A percentile compares a stretch with the other conserved stretches of the same genome.
These are phyloP conservation scores for Fusarium agapanthi DNA, from an alignment of 2,329 filamentous ascomycete genomes.

Conservation along the genomic window DNA sequence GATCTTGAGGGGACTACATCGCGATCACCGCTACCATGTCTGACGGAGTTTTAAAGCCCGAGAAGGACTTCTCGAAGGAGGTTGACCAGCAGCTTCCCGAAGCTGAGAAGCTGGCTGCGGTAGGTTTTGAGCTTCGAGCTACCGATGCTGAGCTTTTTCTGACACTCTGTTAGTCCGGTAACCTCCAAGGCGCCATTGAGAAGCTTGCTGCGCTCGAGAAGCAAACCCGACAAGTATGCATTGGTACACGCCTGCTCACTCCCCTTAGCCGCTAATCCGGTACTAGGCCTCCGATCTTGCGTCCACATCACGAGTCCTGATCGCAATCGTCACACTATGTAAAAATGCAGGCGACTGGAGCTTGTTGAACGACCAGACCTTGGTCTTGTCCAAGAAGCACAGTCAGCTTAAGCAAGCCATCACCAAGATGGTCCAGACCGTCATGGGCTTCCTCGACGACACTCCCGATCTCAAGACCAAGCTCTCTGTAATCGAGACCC, in stretches of 20 bases:
- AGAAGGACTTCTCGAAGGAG: conserved; percentile 99
- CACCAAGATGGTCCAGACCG: conserved; percentile 98
- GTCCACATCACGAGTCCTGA: conserved; percentile 88
- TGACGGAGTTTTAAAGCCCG: conserved; percentile 85
- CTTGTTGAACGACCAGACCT: conserved; percentile 94
- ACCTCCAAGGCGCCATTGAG: conserved; percentile 88
- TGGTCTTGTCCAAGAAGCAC: conserved; percentile 98
- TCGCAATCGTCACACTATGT: conserved; percentile 91
- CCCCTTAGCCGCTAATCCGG: conserved; percentile 25
- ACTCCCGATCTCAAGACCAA: conserved; percentile 88
- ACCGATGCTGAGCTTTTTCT: conserved; percentile 2
- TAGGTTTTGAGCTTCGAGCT: conserved; percentile 55
- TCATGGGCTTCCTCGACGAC: conserved; percentile 89
- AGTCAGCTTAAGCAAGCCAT: conserved; percentile 98
- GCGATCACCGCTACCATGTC: conserved; percentile 67
- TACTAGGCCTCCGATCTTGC: conserved; percentile 89
- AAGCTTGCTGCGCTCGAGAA: conserved; percentile 94
- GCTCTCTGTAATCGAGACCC: conserved; percentile 90
- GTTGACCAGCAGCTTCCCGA: conserved; percentile 91
- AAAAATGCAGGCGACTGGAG: conserved; percentile 94
- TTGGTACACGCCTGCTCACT: conserved; percentile 32
- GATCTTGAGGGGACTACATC: conserved; percentile 7
- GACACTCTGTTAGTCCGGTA: conserved; percentile 56
- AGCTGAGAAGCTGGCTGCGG: conserved; percentile 88
- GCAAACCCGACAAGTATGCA: conserved; percentile 88